Conservation (phyloP, 805 yeast genomes). For the Candida insectalens region DNA sequence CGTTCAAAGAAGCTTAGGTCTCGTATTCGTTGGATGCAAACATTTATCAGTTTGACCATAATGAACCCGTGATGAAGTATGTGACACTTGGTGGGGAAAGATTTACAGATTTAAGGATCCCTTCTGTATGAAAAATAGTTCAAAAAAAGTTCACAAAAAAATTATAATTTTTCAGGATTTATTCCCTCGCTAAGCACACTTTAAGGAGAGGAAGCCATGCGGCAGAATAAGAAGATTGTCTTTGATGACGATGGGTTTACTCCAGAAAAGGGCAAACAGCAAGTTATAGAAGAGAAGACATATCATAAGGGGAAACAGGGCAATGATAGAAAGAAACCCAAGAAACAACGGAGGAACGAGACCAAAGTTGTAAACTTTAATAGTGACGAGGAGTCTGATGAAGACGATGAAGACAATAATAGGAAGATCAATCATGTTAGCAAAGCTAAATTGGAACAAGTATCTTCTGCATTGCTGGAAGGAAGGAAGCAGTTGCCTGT, state of each 20-base stretch:
- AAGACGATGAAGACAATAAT: background rate
- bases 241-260: constrained; percentile 10
- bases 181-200: no score
- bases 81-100: no score
- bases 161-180: no score
- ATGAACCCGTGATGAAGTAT: no score
- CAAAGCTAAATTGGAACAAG: no score
- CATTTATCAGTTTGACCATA: no score
- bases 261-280: background rate
- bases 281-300: background rate
- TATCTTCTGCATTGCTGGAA: constrained; percentile 39
- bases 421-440: constrained; percentile 32
- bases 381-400: constrained; percentile 8
- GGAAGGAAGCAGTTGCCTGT: constrained; percentile 63
- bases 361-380: constrained; percentile 1
- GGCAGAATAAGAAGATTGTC: constrained; percentile 19
- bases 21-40: no score
- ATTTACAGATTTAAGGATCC: no score
- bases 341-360: background rate
- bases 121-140: no score
- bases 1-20: constrained; percentile 8
- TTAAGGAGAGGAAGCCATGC: no score
- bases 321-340: background rate
- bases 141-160: no score
- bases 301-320: background rate